Conservation (phyloP, 2,329 filamentous ascomycete genomes). For the Aspergillus aculeatus region DNA sequence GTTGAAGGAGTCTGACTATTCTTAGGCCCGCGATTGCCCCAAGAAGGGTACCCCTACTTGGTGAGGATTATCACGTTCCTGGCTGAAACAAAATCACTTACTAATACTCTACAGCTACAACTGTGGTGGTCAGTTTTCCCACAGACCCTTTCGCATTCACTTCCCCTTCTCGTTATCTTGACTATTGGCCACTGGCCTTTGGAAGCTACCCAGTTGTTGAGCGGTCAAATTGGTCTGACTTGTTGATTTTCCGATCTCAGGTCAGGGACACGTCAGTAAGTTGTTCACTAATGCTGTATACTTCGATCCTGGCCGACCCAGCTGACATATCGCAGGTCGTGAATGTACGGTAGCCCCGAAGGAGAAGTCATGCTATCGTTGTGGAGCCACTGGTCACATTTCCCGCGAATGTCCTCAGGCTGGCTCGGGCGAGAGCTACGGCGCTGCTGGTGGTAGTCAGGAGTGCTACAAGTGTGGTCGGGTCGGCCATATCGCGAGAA, state of each 20-base stretch:
- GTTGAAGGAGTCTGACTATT: conserved; percentile 18
- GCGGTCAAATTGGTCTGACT: conserved; percentile 12
- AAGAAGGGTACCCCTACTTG: conserved; percentile 80
- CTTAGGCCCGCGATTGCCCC: conserved; percentile 78
- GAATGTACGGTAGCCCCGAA: conserved; percentile 88
- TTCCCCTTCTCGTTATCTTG: background rate
- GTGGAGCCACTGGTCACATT: conserved; percentile 81
- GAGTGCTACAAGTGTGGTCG: conserved; percentile 99
- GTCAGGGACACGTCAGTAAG: conserved; percentile 75
- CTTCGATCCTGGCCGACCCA: conserved; percentile 3
- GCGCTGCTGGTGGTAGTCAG: conserved; percentile 52
- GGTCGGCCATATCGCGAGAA: conserved; percentile 88
- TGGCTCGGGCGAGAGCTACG: conserved; percentile 47
- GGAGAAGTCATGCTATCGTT: conserved; percentile 69
- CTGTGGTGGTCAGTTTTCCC: conserved; percentile 67
- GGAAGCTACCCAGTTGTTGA: too few species aligned
- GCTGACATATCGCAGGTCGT: conserved; percentile 58
- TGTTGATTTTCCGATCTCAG: conserved; percentile 35
- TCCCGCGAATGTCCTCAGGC: conserved; percentile 69
- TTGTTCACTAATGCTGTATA: conserved; percentile 19
- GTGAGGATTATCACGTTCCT: conserved; percentile 44
- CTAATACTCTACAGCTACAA: conserved; percentile 62
- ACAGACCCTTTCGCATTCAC: background rate
- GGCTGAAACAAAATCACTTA: background rate
- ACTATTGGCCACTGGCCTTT: background rate